Evolutionary conservation across 345 rosid species (phyloP).

Genomic region (Citrus cavaleriei): DNA sequence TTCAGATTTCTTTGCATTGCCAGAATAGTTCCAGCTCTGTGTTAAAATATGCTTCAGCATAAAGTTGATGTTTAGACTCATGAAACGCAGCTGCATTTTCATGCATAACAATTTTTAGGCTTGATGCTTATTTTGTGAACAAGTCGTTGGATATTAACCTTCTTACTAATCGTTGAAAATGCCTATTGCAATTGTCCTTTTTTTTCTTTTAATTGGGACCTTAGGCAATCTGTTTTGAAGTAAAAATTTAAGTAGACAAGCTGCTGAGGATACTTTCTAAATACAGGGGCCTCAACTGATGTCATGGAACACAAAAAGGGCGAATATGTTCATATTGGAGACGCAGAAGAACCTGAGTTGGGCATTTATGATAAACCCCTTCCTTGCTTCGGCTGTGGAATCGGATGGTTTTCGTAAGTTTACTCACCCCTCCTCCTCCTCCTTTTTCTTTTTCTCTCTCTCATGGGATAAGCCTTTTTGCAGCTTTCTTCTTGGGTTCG

Average conservation of each 20-base stretch:
- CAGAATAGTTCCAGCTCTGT: background rate
- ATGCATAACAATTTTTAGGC: background rate
- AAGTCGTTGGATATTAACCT: background rate
- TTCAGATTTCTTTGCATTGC: background rate
- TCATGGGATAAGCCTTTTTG: conserved; percentile 14
- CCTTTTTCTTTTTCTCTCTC: background rate
- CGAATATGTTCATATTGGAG: conserved; percentile 45
- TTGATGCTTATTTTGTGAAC: background rate
- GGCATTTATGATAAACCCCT: conserved; percentile 81
- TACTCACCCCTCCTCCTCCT: background rate
- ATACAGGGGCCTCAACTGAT: conserved; percentile 34
- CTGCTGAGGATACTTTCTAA: conserved; percentile 14
- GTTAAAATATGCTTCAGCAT: background rate
- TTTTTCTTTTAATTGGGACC: background rate
- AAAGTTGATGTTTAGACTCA: background rate
- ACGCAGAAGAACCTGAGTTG: conserved; percentile 45
- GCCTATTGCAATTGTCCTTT: background rate
- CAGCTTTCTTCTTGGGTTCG: conserved; percentile 81
- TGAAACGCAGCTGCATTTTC: background rate
- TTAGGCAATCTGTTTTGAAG: background rate
- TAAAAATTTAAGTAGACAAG: background rate
- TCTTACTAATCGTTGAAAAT: background rate
- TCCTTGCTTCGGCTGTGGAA: conserved; percentile 93
- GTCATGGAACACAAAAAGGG: conserved; percentile 40
- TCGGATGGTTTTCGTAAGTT: conserved; percentile 93